Percentiles rank a stretch among this genome's conserved stretches.
These are phyloP conservation scores for Coemansia furcata DNA, from an alignment of 192 early-diverging fungal genomes.

Conservation along the genomic window DNA sequence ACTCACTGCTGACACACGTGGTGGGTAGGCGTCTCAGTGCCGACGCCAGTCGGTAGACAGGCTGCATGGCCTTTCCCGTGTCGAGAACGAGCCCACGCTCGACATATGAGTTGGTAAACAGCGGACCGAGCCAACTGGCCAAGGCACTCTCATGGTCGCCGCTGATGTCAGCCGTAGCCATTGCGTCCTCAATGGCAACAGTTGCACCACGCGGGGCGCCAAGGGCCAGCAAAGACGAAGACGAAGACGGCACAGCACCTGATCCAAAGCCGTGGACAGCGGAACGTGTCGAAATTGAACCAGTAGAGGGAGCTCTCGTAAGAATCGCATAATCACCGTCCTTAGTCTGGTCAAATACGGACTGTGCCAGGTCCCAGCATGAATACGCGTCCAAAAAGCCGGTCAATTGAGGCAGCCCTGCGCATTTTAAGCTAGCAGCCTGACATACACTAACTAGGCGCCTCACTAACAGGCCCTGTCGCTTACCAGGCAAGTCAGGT, in stretches of 20 bases:
- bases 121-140: slow-evolving; percentile 30
- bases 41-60: slow-evolving; percentile 26
- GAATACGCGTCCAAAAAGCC: slow-evolving; percentile 28
- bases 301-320: slow-evolving; percentile 10
- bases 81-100: slow-evolving; percentile 64
- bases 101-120: slow-evolving; percentile 55
- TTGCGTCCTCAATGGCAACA: neutral
- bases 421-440: slow-evolving; percentile 24
- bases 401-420: slow-evolving; percentile 15
- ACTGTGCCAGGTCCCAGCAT: slow-evolving; percentile 41
- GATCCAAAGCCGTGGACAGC: neutral
- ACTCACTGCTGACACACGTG: neutral
- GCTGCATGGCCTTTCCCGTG: slow-evolving; percentile 55
- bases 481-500: neutral
- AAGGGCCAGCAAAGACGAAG: neutral
- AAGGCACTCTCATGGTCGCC: neutral
- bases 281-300: neutral
- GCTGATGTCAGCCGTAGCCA: slow-evolving; percentile 1
- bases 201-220: neutral
- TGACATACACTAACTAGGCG: slow-evolving; percentile 19
- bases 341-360: slow-evolving; percentile 35
- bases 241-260: neutral
- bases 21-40: slow-evolving; percentile 31
- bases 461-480: slow-evolving; percentile 23
- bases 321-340: slow-evolving; percentile 49